Evolutionary conservation across 805 yeast species (phyloP).

Genomic region (Metschnikowia corniflorae): DNA sequence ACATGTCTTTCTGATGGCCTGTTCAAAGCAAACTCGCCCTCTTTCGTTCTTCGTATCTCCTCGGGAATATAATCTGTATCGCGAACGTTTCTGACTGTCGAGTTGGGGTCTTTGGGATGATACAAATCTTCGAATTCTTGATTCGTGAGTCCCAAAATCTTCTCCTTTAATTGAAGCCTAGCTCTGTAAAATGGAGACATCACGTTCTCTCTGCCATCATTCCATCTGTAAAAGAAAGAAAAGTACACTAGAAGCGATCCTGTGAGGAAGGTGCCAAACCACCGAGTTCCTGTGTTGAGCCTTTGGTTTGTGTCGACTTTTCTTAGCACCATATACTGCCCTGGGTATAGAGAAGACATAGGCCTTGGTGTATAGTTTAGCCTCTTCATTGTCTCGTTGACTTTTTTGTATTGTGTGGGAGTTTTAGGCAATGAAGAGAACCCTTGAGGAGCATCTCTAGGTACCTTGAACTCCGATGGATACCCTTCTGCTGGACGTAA

Average conservation of each 20-base stretch:
- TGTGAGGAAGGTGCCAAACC: constrained; percentile 51
- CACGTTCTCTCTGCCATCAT: constrained; percentile 75
- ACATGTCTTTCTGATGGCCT: constrained; percentile 70
- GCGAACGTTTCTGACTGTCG: constrained; percentile 41
- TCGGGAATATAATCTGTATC: constrained; percentile 43
- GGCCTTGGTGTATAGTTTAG: constrained; percentile 80
- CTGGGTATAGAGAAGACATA: constrained; percentile 67
- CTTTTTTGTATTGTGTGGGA: constrained; percentile 62
- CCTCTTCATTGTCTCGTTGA: constrained; percentile 69
- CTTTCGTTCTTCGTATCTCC: constrained; percentile 41
- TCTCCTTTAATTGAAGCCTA: constrained; percentile 55
- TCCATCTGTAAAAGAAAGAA: constrained; percentile 78
- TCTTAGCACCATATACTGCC: constrained; percentile 69
- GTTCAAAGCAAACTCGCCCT: constrained; percentile 50
- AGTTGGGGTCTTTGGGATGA: constrained; percentile 39
- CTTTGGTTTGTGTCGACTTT: constrained; percentile 50
- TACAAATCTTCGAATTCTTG: constrained; percentile 63
- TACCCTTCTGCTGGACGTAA: constrained; percentile 78
- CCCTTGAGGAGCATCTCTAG: constrained; percentile 54
- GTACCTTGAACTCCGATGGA: constrained; percentile 74
- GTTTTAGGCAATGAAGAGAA: constrained; percentile 60
- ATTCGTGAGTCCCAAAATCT: constrained; percentile 51
- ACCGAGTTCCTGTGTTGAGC: constrained; percentile 58
- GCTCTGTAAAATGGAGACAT: constrained; percentile 64
- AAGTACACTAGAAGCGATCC: constrained; percentile 52